Base-by-base conservation (phyloP, 495 filamentous ascomycete species). In the Penicillium subrubescens region DNA sequence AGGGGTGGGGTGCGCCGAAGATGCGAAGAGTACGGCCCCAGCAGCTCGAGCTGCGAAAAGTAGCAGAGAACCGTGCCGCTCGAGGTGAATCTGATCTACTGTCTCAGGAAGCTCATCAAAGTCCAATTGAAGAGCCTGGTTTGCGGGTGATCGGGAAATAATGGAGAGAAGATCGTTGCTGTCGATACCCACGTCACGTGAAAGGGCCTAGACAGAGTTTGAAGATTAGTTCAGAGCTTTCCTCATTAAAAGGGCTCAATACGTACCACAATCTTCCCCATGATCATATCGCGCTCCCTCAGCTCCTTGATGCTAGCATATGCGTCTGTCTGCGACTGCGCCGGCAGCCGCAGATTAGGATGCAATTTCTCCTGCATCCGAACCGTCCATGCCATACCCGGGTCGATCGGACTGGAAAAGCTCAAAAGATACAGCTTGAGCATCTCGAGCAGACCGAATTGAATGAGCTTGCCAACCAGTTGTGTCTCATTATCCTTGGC, bases 381-480 rank as follows among this genome's bases (percentile, higher is more conserved):
- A n/a, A 87, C 84, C 19, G 91, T 84, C 92, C 87, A 90, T 8
- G 85, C 85, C 84, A 97, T 70, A 69, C 91, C 88, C 70, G 75
- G 85, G 59, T 80, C 87, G 75, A 86, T 87, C 62, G 73, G 85
- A 71, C 81, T 84, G 4, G 75, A 72, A 17, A 86, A 75, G 34
- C 77, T 83, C 62, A 86, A 72, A 21, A 93, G 79, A 66, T 94
- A 98, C 8, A 88, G 86, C 72, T 97, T 95, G 19, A 96, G 71
- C 17, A 97, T 75, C 71, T 95, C 93, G 0, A 94, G 89, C 27
- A 95, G 77, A 68, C 96, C 97, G 52, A 93, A 91, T 67, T 96
- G 91, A 60, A 97, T 76, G 33, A 97, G 83, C 60, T 85, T 89
- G 43, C 77, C 77, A 69, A 90, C 87, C 60, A 96, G 77, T 12